Evolutionary conservation across 129 eudicot species (phyloP).

Genomic region (Arctium lappa): DNA sequence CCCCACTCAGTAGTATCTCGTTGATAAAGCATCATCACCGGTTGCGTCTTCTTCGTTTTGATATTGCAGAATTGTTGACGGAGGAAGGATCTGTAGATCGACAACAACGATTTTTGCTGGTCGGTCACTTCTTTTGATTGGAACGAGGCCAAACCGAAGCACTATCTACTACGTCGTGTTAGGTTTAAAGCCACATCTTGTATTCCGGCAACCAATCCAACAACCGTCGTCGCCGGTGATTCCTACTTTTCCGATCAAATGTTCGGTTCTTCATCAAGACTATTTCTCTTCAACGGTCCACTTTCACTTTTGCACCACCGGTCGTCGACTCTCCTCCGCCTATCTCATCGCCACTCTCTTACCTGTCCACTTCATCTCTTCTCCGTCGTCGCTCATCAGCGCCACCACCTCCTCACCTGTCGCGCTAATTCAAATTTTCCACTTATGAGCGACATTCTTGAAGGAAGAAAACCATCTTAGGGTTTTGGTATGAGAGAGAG

Average conservation of each 20-base stretch:
- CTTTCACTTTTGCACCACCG: constrained; percentile 34
- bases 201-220: constrained; percentile 21
- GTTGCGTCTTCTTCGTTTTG: no score
- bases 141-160: not conserved
- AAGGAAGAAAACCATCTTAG: no score
- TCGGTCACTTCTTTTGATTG: no score
- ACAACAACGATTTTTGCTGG: no score
- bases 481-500: no score
- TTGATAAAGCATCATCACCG: no score
- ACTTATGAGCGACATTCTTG: no score
- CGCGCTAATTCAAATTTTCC: constrained; percentile 9
- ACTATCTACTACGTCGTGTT: not conserved
- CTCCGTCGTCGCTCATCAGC: constrained; percentile 19
- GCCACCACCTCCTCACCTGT: not conserved
- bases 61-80: no score
- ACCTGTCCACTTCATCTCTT: constrained; percentile 7
- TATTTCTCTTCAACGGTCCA: constrained; percentile 38
- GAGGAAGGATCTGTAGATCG: no score
- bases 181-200: constrained; percentile 12
- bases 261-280: constrained; percentile 47
- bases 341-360: constrained; percentile 23
- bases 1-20: no score
- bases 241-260: constrained; percentile 22
- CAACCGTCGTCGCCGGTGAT: not conserved
- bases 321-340: constrained; percentile 33